phyloP scores from a whole-genome alignment of 169 alveolate species.

The Plasmodium malariae region DNA sequence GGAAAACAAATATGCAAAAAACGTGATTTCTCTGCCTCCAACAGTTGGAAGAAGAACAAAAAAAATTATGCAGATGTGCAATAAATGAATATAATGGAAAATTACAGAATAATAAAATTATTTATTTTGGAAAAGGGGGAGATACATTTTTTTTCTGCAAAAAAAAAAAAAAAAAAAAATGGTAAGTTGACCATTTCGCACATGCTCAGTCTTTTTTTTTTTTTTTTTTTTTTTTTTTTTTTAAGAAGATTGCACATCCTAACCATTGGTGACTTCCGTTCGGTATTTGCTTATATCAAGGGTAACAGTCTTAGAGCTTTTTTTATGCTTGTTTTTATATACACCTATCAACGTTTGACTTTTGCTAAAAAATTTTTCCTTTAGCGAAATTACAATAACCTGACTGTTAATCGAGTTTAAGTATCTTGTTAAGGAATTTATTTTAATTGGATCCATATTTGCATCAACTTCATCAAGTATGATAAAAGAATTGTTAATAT shows the following conservation, averaged over 20 bases:
- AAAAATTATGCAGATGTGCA: no score
- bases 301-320: slow-evolving; percentile 83
- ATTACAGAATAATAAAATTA: no score
- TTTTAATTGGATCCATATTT: slow-evolving; percentile 92
- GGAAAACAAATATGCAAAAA: no score
- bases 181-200: neutral
- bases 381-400: slow-evolving; percentile 90
- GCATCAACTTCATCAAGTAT: slow-evolving; percentile 96
- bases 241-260: neutral
- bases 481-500: slow-evolving; percentile 92
- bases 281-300: slow-evolving; percentile 83
- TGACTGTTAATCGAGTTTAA: slow-evolving; percentile 86
- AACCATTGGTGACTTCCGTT: neutral
- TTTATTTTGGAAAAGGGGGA: no score
- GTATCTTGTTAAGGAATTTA: slow-evolving; percentile 84
- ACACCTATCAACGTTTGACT: slow-evolving; percentile 92
- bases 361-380: slow-evolving; percentile 87
- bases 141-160: no score
- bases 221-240: neutral
- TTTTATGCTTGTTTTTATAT: slow-evolving; percentile 78
- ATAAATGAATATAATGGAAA: no score
- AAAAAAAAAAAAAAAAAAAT: neutral
- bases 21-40: no score
- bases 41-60: no score
- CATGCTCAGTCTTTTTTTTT: no score